Conservation (phyloP, 345 rosid genomes). For the Citrus reticulata region DNA sequence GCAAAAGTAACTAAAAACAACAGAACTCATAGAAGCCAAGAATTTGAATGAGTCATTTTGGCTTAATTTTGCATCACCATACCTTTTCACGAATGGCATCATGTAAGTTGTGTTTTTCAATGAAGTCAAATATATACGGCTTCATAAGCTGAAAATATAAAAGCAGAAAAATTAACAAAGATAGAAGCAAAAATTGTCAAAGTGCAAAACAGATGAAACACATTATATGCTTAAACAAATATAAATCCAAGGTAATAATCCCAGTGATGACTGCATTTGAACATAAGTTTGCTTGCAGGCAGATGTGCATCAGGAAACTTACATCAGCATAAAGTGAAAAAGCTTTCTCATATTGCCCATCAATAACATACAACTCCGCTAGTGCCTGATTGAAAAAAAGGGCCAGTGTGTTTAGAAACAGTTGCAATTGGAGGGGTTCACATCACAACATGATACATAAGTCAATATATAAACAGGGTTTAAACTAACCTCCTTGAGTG, state of each 20-base stretch:
- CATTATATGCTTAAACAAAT: not conserved
- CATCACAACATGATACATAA: not conserved
- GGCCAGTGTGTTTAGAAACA: constrained; percentile 18
- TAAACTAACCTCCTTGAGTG: constrained; percentile 78
- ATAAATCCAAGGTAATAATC: not conserved
- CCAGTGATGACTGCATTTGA: not conserved
- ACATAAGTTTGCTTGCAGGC: not conserved
- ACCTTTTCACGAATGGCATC: constrained; percentile 94
- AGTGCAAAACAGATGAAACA: constrained; percentile 2
- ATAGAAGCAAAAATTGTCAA: constrained; percentile 14
- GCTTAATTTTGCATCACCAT: constrained; percentile 16
- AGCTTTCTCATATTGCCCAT: constrained; percentile 88
- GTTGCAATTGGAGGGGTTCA: constrained; percentile 12
- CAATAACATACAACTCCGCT: constrained; percentile 85
- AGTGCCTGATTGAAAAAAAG: constrained; percentile 51
- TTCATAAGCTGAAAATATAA: constrained; percentile 78
- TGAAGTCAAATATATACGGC: constrained; percentile 79
- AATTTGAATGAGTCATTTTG: constrained; percentile 8
- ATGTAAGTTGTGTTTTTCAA: constrained; percentile 79
- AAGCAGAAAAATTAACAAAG: constrained; percentile 6
- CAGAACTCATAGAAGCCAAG: constrained; percentile 7
- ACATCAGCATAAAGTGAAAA: constrained; percentile 95
- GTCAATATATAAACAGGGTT: not conserved
- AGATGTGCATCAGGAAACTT: constrained; percentile 37
- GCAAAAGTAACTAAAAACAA: not conserved